Evolutionary conservation across 2,329 filamentous ascomycete genomes (phyloP).

Genomic region (Curvularia eragrostidis): DNA sequence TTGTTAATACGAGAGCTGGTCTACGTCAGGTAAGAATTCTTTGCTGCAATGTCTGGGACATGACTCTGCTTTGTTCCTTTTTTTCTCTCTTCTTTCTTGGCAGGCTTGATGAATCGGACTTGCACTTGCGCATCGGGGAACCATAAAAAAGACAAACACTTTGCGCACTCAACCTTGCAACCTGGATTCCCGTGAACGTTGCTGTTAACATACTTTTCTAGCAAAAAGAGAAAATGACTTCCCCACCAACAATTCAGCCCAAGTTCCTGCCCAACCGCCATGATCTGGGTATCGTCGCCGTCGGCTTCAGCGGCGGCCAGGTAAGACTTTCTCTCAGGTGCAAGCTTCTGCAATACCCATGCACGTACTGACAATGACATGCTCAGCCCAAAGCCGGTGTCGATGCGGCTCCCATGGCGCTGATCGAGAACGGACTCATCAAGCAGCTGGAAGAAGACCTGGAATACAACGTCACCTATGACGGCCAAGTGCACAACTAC

Average conservation of each 20-base stretch:
- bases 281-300: conserved; percentile 89
- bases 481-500: conserved; percentile 83
- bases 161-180: not conserved
- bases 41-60: not conserved
- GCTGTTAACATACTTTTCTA: conserved; percentile 7
- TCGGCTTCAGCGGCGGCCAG: conserved; percentile 96
- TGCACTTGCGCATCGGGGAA: conserved; percentile 2
- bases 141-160: conserved; percentile 7
- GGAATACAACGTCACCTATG: conserved; percentile 85
- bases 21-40: conserved; percentile 1
- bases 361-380: conserved; percentile 5
- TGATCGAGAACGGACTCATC: conserved; percentile 88
- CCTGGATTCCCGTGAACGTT: not conserved
- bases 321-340: conserved; percentile 57
- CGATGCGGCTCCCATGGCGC: conserved; percentile 85
- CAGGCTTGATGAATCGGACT: not conserved
- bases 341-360: conserved; percentile 4
- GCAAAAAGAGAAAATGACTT: conserved; percentile 53
- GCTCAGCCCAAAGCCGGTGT: conserved; percentile 84
- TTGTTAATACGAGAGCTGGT: not conserved
- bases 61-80: conserved; percentile 1
- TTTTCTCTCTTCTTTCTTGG: conserved; percentile 2
- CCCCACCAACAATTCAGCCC: conserved; percentile 64
- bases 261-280: conserved; percentile 82
- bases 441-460: conserved; percentile 83